Conservation (phyloP, 805 yeast genomes). For the Wickerhamomyces kurtzmanii region DNA sequence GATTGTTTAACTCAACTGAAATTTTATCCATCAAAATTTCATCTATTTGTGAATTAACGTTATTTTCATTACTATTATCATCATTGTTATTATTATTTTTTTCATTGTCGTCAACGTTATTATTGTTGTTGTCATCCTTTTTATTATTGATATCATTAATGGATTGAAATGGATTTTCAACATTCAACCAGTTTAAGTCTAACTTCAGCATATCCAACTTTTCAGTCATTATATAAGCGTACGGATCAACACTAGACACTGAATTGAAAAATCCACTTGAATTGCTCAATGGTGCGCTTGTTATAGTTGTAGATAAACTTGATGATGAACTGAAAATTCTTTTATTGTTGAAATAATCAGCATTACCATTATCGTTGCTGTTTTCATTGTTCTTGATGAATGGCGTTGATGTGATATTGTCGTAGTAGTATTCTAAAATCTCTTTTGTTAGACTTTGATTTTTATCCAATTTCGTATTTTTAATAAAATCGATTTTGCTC, state of each 20-base stretch:
- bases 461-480: conserved; percentile 28
- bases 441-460: conserved; percentile 24
- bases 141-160: no score
- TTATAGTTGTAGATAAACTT: background rate
- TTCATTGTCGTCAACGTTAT: background rate
- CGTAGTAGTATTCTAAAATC: conserved; percentile 48
- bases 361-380: background rate
- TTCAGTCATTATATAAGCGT: conserved; percentile 22
- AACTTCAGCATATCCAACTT: conserved; percentile 14
- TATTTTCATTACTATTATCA: no score
- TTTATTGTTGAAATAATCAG: background rate
- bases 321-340: background rate
- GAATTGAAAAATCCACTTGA: conserved; percentile 9
- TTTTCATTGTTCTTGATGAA: conserved; percentile 38
- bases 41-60: no score
- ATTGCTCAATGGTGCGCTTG: conserved; percentile 2
- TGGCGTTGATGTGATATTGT: conserved; percentile 53
- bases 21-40: no score
- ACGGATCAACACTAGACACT: conserved; percentile 20
- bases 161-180: conserved; percentile 6
- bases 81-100: no score
- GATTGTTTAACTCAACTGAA: no score
- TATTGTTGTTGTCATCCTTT: background rate
- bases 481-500: conserved; percentile 52
- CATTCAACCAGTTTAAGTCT: conserved; percentile 4